Evolutionary conservation across 2,329 filamentous ascomycete species (phyloP).

Genomic region (Pseudogymnoascus sp.): DNA sequence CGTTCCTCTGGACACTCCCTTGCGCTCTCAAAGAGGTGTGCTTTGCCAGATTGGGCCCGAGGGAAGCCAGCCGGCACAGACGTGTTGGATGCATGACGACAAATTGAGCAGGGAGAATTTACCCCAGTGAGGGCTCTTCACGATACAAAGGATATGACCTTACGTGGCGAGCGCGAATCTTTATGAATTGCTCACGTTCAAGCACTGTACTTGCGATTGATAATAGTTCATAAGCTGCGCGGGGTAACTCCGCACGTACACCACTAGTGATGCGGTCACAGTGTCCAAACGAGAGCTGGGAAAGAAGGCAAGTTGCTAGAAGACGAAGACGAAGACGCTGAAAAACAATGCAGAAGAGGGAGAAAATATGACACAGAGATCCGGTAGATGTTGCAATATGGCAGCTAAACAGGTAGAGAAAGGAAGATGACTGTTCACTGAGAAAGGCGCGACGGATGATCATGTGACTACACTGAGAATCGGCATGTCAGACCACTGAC

Average conservation of each 20-base stretch:
- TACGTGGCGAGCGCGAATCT: background rate
- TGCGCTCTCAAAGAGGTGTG: background rate
- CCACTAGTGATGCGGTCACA: conserved; percentile 1
- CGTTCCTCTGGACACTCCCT: background rate
- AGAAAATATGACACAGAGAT: background rate
- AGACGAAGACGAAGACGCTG: background rate
- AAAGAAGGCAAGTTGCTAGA: background rate
- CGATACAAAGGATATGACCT: background rate
- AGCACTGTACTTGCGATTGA: background rate
- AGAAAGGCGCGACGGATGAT: background rate
- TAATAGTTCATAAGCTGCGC: background rate
- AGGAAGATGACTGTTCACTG: background rate
- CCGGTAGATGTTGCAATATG: background rate
- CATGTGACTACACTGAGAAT: background rate
- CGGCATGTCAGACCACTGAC: background rate
- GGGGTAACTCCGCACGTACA: background rate
- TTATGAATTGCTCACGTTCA: background rate
- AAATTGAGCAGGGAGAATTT: background rate
- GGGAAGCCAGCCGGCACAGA: background rate
- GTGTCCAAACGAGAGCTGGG: background rate
- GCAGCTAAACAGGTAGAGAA: background rate
- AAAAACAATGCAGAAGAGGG: background rate
- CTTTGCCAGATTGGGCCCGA: background rate
- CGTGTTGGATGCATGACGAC: background rate
- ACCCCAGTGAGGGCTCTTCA: background rate